These are phyloP conservation scores for Penicillium sp. DNA, from an alignment of 2,329 filamentous ascomycete genomes.

Conservation along the genomic window DNA sequence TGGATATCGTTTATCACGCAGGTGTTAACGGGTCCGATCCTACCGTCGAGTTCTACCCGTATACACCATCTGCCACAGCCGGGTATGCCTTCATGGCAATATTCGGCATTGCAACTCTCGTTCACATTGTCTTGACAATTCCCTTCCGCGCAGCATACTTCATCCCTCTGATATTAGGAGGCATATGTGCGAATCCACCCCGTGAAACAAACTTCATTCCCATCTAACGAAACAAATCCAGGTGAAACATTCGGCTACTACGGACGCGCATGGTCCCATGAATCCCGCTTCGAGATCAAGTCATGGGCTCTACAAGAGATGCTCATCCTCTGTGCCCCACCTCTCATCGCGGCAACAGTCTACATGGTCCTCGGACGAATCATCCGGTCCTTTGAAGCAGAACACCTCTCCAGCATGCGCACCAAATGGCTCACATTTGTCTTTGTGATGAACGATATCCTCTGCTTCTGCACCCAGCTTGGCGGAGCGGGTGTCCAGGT, in stretches of 20 bases:
- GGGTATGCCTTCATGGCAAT: conserved; percentile 42
- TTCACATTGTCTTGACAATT: conserved; percentile 37
- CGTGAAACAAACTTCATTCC: background rate
- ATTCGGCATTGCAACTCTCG: conserved; percentile 36
- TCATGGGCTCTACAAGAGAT: conserved; percentile 45
- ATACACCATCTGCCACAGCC: conserved; percentile 38
- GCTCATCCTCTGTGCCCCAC: conserved; percentile 45
- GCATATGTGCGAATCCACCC: conserved; percentile 36
- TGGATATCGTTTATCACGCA: conserved; percentile 38
- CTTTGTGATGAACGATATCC: conserved; percentile 42
- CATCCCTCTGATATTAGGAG: conserved; percentile 41
- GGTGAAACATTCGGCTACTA: conserved; percentile 44
- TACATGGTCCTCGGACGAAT: conserved; percentile 49
- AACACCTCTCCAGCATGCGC: conserved; percentile 40
- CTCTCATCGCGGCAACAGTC: conserved; percentile 42
- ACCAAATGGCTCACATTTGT: conserved; percentile 42
- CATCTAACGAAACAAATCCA: conserved; percentile 10
- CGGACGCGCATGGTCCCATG: conserved; percentile 40
- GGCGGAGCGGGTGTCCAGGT: conserved; percentile 37
- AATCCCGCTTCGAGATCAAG: conserved; percentile 25
- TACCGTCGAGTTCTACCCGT: conserved; percentile 42
- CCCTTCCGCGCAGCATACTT: conserved; percentile 41
- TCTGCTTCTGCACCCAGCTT: conserved; percentile 41
- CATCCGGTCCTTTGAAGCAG: conserved; percentile 40
- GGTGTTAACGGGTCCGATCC: conserved; percentile 36